phyloP scores from a whole-genome alignment of 129 eudicot genomes.

The Arctium minus region DNA sequence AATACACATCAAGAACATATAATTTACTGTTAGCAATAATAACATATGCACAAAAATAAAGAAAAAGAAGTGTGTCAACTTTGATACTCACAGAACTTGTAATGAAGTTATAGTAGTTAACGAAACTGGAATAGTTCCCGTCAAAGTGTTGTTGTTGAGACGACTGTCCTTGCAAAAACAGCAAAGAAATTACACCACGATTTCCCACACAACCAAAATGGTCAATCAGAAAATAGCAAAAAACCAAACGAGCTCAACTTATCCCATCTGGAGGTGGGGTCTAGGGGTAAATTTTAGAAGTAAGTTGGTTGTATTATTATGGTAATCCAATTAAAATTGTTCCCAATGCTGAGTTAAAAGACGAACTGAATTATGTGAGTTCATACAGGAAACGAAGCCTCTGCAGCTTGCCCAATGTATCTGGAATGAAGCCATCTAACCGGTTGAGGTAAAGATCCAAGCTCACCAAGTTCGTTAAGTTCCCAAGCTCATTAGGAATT shows the following conservation, averaged over 20 bases:
- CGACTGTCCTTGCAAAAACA: constrained; percentile 60
- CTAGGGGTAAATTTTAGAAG: too few relatives aligned
- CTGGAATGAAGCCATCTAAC: constrained; percentile 68
- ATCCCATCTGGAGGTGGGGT: too few relatives aligned
- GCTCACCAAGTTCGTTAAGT: constrained; percentile 81
- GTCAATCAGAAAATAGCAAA: neutral
- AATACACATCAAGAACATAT: constrained; percentile 10
- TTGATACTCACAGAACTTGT: constrained; percentile 85
- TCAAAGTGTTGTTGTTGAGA: constrained; percentile 85
- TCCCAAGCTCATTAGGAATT: constrained; percentile 79
- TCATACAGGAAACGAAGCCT: constrained; percentile 81
- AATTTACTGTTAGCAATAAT: neutral
- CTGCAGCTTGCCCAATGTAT: constrained; percentile 69
- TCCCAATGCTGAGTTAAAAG: too few relatives aligned
- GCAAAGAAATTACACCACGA: constrained; percentile 6
- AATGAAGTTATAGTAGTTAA: constrained; percentile 68
- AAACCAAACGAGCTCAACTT: neutral
- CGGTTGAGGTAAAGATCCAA: constrained; percentile 87
- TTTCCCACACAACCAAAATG: constrained; percentile 3
- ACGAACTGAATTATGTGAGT: neutral
- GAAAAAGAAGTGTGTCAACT: neutral
- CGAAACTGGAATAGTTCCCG: constrained; percentile 59
- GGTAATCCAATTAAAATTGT: too few relatives aligned
- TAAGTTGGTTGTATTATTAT: too few relatives aligned
- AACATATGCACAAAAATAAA: neutral